Evolutionary conservation across 2,329 filamentous ascomycete genomes (phyloP).

Genomic region (Fusarium haematococcum): DNA sequence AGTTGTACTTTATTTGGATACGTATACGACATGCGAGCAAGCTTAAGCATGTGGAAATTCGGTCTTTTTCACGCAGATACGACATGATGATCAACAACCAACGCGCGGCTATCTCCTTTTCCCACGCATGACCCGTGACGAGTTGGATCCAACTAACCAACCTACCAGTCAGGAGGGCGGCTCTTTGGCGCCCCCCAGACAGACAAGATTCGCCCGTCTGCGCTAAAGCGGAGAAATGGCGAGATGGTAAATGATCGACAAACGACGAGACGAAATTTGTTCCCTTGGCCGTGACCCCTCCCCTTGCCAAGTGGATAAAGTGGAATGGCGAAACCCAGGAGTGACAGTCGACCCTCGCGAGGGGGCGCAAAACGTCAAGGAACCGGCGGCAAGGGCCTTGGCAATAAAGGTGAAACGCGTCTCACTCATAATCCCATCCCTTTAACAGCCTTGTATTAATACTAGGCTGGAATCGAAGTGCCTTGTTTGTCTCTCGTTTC

Average conservation of each 20-base stretch:
- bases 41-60: neutral
- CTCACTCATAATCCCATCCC: neutral
- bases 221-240: neutral
- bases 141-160: neutral
- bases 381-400: neutral
- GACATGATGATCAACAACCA: neutral
- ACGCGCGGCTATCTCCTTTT: neutral
- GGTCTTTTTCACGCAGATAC: neutral
- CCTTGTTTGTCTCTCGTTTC: neutral
- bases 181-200: neutral
- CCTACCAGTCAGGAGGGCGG: neutral
- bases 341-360: neutral
- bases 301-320: neutral
- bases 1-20: neutral
- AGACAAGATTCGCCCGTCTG: neutral
- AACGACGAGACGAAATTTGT: neutral
- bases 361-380: neutral
- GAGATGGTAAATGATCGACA: neutral
- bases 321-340: neutral
- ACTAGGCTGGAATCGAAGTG: neutral
- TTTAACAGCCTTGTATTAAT: neutral
- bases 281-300: neutral
- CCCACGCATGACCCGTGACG: neutral
- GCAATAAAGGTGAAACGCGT: neutral
- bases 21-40: neutral